Percentiles rank a stretch among this genome's conserved stretches.
phyloP scores from a whole-genome alignment of 805 yeast genomes.

The Myxozyma mucilagina region DNA sequence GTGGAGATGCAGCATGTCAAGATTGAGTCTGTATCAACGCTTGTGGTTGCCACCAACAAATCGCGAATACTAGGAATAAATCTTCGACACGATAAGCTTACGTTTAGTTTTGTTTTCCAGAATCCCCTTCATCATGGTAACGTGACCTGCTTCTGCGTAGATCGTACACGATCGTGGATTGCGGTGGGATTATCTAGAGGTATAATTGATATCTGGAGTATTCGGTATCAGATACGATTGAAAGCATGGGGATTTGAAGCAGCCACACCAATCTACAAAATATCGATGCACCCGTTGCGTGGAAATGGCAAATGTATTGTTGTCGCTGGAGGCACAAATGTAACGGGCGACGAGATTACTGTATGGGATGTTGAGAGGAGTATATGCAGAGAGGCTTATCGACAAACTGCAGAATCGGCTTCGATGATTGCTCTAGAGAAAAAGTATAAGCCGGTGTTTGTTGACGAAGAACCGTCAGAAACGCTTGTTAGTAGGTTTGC shows the following conservation, averaged over 20 bases:
- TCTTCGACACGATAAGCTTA: conserved; percentile 52
- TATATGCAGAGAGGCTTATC: conserved; percentile 53
- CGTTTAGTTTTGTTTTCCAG: conserved; percentile 42
- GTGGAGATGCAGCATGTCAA: conserved; percentile 48
- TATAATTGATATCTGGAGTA: conserved; percentile 75
- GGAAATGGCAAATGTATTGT: conserved; percentile 50
- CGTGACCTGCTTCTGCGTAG: conserved; percentile 60
- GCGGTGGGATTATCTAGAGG: conserved; percentile 77
- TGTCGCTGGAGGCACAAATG: conserved; percentile 64
- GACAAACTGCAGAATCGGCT: conserved; percentile 2
- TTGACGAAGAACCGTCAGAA: conserved; percentile 32
- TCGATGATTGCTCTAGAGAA: conserved; percentile 12
- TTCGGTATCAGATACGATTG: conserved; percentile 61
- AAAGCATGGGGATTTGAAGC: conserved; percentile 62
- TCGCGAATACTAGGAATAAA: conserved; percentile 58
- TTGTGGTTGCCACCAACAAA: conserved; percentile 55
- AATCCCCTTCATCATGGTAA: conserved; percentile 68
- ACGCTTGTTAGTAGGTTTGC: conserved; percentile 34
- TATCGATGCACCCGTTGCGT: conserved; percentile 49
- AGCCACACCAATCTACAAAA: conserved; percentile 51
- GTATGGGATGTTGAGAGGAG: conserved; percentile 74
- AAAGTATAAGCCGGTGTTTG: conserved; percentile 31
- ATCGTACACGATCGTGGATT: conserved; percentile 59
- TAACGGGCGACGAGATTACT: conserved; percentile 56
- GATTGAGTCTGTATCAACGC: conserved; percentile 44